Conservation (phyloP, 2,329 filamentous ascomycete species). For the Alternaria longipes region DNA sequence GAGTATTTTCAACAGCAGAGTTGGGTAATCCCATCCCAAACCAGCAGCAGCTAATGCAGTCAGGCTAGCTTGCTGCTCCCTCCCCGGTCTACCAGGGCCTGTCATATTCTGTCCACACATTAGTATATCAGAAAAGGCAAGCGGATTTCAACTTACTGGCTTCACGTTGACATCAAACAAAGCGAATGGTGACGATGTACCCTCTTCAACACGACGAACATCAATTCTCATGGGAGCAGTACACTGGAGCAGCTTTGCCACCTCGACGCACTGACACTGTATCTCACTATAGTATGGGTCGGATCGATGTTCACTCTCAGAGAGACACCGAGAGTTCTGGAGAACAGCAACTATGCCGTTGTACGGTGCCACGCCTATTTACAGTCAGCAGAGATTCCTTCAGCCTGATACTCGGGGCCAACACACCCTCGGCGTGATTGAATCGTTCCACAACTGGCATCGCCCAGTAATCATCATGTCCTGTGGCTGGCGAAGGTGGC, state of each 20-base stretch:
- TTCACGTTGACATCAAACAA: background rate
- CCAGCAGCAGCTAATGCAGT: background rate
- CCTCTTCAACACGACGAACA: background rate
- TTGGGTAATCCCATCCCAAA: background rate
- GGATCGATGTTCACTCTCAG: fast-evolving
- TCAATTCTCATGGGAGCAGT: background rate
- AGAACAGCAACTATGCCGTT: background rate
- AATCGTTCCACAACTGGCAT: too few species aligned
- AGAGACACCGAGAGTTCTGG: background rate
- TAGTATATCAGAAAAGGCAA: background rate
- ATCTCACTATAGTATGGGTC: background rate
- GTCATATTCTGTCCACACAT: background rate
- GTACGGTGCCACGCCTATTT: background rate
- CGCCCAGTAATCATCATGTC: too few species aligned
- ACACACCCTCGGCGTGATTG: too few species aligned
- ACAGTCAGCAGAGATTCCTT: background rate
- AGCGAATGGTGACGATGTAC: background rate
- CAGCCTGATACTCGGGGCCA: fast-evolving
- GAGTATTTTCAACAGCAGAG: background rate
- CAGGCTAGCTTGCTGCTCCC: background rate
- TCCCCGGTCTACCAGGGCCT: background rate
- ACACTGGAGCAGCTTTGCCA: background rate
- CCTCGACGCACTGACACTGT: background rate
- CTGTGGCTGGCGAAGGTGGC: too few species aligned
- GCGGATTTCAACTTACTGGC: background rate